Percentiles rank a stretch among this genome's conserved stretches.
Evolutionary conservation across 768 basidiomycete genomes (phyloP).

Genomic region (Paxillus ammoniavirescens): DNA sequence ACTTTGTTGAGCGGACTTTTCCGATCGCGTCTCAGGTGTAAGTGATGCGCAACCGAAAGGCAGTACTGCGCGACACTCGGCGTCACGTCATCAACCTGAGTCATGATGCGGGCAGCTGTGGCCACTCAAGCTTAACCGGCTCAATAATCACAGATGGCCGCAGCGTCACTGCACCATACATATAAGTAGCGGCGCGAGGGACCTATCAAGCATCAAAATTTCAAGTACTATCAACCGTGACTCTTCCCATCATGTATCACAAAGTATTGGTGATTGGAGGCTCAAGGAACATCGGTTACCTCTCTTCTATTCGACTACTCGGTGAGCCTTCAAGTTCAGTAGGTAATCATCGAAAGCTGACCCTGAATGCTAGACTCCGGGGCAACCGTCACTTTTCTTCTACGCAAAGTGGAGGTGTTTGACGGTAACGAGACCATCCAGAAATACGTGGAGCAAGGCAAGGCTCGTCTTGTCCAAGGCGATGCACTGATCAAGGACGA

Average conservation of each 20-base stretch:
- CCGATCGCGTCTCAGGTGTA: no score
- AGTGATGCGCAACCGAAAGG: no score
- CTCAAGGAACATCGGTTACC: constrained; percentile 57
- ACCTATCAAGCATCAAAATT: no score
- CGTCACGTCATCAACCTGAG: no score
- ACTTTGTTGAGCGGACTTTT: no score
- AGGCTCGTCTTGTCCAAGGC: constrained; percentile 55
- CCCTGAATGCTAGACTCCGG: constrained; percentile 46
- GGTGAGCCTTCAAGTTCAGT: constrained; percentile 29
- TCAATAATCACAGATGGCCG: no score
- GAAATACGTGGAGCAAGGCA: constrained; percentile 45
- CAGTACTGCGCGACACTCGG: no score
- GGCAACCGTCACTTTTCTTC: constrained; percentile 60
- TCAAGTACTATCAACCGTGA: no score
- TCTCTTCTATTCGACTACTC: constrained; percentile 45
- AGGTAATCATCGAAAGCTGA: not conserved
- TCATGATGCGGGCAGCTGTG: no score
- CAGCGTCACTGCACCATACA: no score
- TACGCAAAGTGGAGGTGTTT: constrained; percentile 52
- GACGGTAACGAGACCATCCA: constrained; percentile 56
- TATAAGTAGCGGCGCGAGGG: no score
- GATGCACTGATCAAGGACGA: constrained; percentile 57
- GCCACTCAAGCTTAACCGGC: no score
- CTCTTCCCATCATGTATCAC: constrained; percentile 3
- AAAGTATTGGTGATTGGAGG: constrained; percentile 51